Conservation (phyloP, 139 green algal genomes). For the Coelastrella sp. region DNA sequence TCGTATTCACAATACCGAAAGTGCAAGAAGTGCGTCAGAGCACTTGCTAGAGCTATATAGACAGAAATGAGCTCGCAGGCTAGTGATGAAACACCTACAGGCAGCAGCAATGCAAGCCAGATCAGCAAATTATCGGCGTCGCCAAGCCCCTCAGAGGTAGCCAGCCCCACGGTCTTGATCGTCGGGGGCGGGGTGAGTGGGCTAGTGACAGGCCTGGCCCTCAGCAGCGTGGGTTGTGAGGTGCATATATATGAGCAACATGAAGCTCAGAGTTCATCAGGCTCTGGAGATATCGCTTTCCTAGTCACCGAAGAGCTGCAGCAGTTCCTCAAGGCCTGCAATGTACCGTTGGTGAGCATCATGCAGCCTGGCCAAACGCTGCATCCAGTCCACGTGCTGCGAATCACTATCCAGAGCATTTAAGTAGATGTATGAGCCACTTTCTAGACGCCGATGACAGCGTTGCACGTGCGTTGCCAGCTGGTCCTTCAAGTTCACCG, state of each 20-base stretch:
- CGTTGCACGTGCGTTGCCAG: background rate
- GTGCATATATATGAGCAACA: slow-evolving; percentile 28
- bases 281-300: background rate
- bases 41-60: background rate
- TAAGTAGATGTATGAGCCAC: too few relatives aligned
- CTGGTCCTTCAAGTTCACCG: background rate
- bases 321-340: slow-evolving; percentile 12
- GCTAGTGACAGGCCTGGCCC: slow-evolving; percentile 4
- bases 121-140: background rate
- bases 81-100: background rate
- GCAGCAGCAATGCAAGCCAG: slow-evolving; percentile 11
- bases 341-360: slow-evolving; percentile 31
- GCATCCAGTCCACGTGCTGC: too few relatives aligned
- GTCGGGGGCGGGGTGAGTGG: slow-evolving; percentile 25
- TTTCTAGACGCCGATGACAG: background rate
- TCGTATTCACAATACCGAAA: background rate
- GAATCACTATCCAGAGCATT: too few relatives aligned
- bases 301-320: slow-evolving; percentile 28
- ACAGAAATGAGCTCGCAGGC: background rate
- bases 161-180: slow-evolving; percentile 7
- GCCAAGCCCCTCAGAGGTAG: slow-evolving; percentile 2
- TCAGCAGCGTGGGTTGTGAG: slow-evolving; percentile 2
- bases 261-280: background rate
- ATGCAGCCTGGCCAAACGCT: background rate
- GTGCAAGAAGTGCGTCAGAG: background rate